These are phyloP conservation scores for Aspergillus proliferans DNA, from an alignment of 2,329 filamentous ascomycete species.

Conservation along the genomic window DNA sequence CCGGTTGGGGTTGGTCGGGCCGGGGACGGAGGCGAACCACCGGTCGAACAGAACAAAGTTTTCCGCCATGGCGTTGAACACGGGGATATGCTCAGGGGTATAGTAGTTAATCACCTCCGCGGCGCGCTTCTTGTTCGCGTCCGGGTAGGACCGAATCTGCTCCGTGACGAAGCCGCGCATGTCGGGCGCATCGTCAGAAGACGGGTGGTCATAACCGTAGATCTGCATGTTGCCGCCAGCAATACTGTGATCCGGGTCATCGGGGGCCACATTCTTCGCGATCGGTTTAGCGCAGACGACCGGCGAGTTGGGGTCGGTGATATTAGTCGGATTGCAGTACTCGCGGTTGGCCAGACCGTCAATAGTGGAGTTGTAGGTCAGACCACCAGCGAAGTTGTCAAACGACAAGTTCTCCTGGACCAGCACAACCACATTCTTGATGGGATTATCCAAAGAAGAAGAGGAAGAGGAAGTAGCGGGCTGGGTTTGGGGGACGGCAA, in stretches of 20 bases:
- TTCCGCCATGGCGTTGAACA: conserved; percentile 36
- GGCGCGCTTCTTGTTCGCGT: conserved; percentile 28
- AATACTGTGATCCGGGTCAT: conserved; percentile 42
- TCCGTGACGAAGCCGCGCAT: conserved; percentile 41
- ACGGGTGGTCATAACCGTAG: conserved; percentile 34
- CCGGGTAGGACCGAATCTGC: conserved; percentile 31
- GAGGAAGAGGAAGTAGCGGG: not conserved
- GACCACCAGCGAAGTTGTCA: conserved; percentile 38
- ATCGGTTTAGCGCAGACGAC: conserved; percentile 33
- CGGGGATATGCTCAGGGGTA: conserved; percentile 35
- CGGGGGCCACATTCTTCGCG: conserved; percentile 34
- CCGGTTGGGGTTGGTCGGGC: conserved; percentile 36
- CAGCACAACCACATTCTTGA: conserved; percentile 46
- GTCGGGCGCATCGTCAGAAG: conserved; percentile 16
- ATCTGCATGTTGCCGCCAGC: conserved; percentile 39
- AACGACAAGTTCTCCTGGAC: conserved; percentile 40
- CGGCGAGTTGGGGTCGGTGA: conserved; percentile 15
- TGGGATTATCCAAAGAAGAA: conserved; percentile 20
- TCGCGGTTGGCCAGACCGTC: conserved; percentile 25
- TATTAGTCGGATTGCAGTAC: conserved; percentile 39
- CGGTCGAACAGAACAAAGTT: conserved; percentile 42
- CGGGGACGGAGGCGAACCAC: conserved; percentile 38
- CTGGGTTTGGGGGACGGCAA: conserved; percentile 3
- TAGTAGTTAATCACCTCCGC: conserved; percentile 43
- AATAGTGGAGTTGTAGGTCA: conserved; percentile 31